Percentiles rank a stretch among this genome's conserved stretches.
Conservation (phyloP, 2,329 filamentous ascomycete species). For the Pezicula carpinea region DNA sequence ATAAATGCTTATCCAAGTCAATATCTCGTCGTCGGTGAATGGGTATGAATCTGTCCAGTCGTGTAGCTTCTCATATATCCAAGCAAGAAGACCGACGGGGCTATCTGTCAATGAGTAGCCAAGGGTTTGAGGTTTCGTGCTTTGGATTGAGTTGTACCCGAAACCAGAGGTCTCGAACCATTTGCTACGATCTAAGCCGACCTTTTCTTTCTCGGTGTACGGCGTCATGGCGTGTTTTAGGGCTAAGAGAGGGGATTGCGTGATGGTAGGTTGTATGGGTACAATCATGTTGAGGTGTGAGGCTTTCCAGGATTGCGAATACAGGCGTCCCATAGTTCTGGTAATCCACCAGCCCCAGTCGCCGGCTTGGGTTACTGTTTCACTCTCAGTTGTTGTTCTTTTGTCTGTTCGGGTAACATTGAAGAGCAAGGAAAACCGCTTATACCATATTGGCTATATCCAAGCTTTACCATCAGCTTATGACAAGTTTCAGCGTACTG, state of each 20-base stretch:
- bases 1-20: slow-evolving; percentile 73
- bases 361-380: slow-evolving; percentile 51
- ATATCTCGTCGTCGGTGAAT: slow-evolving; percentile 72
- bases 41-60: slow-evolving; percentile 70
- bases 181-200: slow-evolving; percentile 10
- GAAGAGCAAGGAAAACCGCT: slow-evolving; percentile 59
- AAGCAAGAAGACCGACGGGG: slow-evolving; percentile 66
- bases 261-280: background rate
- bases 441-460: slow-evolving; percentile 52
- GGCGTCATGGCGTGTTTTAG: slow-evolving; percentile 2
- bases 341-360: slow-evolving; percentile 70
- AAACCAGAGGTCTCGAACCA: slow-evolving; percentile 15
- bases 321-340: slow-evolving; percentile 53
- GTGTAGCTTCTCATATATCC: slow-evolving; percentile 78
- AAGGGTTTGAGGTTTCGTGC: slow-evolving; percentile 66
- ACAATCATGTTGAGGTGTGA: slow-evolving; percentile 32
- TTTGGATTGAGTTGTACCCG: slow-evolving; percentile 35
- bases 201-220: slow-evolving; percentile 10
- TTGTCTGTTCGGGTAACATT: slow-evolving; percentile 50
- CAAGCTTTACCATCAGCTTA: slow-evolving; percentile 63
- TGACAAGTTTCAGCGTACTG: slow-evolving; percentile 62
- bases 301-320: slow-evolving; percentile 51
- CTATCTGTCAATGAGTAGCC: slow-evolving; percentile 65
- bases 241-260: slow-evolving; percentile 1
- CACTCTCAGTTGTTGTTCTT: slow-evolving; percentile 37